Evolutionary conservation across 2,329 filamentous ascomycete genomes (phyloP), one percentile per base, ranked within the genome.

Genomic region (Cladobotryum protrusum): DNA sequence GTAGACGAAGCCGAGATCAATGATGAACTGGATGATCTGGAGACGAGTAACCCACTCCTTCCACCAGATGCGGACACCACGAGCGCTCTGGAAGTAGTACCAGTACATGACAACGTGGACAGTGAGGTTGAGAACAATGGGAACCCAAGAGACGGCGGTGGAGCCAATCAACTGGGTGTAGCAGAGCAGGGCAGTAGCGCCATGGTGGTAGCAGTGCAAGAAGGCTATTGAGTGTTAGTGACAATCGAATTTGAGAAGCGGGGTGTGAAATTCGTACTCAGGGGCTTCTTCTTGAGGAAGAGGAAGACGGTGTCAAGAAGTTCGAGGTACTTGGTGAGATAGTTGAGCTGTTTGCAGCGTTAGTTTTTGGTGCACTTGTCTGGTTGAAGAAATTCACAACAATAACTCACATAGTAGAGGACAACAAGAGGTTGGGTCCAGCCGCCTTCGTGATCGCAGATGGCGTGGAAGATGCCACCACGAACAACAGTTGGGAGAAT

Each of bases 21-120:
- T 92, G 68, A 97, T 81, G 75, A 97, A 97, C 71, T 97, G 92
- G 63, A 88, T 83, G 71, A 97, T 97, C 74, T 97, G 92, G 66
- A 96, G 86, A 66, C 91, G 88, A 61, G 92, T 97, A 68, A 97
- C 95, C 86, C 92, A 97, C 75, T 96, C 89, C 86, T 97, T 97
- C 92, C 92, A 97, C 91, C 91, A 96, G 73, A 96, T 93, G 64
- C 85, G 86, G 71, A 97, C 83, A 60, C 93, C 93, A 61, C 92
- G 90, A 49, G 92, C 91, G 66, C 89, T 92, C 80, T 97, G 92
- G 85, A 97, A 97, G 82, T 97, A 97, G 84, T 97, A 97, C 91
- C 91, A 96, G 85, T 97, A 97, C 92, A 97, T 97, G 67, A 96
- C 87, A 52, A 97, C 92, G 74, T 97, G 92, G 49, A 97, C 92